These are phyloP conservation scores for Vigna mungo DNA, from an alignment of 306 rosid genomes.

Conservation along the genomic window DNA sequence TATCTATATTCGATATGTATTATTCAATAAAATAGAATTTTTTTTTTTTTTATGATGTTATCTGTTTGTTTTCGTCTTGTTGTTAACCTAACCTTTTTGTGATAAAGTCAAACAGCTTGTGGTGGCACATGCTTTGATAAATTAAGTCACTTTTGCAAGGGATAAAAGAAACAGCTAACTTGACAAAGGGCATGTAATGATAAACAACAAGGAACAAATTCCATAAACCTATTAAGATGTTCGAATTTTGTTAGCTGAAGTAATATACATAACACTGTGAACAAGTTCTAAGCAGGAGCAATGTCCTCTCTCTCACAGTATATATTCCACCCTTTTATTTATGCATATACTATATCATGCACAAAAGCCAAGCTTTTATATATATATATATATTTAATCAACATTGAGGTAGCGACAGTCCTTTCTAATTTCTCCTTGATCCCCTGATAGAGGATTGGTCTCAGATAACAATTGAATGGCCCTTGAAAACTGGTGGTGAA, in stretches of 20 bases:
- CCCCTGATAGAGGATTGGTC: slow-evolving; percentile 64
- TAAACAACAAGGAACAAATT: not conserved
- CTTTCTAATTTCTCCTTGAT: slow-evolving; percentile 76
- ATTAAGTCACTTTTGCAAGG: too few relatives aligned
- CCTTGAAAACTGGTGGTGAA: slow-evolving; percentile 71
- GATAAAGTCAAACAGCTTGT: too few relatives aligned
- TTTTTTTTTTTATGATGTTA: too few relatives aligned
- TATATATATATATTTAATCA: slow-evolving; percentile 22
- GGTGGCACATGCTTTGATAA: too few relatives aligned
- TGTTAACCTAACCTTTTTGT: too few relatives aligned
- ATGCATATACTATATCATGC: not conserved
- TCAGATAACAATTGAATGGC: slow-evolving; percentile 67
- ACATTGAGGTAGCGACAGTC: slow-evolving; percentile 75
- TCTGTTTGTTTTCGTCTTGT: too few relatives aligned
- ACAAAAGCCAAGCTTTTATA: not conserved
- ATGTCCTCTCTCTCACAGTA: too few relatives aligned
- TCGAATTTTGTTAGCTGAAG: not conserved
- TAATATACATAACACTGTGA: not conserved
- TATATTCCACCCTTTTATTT: not conserved
- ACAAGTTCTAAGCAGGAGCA: too few relatives aligned
- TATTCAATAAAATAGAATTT: too few relatives aligned
- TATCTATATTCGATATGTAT: too few relatives aligned
- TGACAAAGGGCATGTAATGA: too few relatives aligned
- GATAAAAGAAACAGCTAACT: too few relatives aligned
- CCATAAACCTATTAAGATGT: not conserved